phyloP scores from a whole-genome alignment of 352 stramenopile species.

The Phytophthora brassicae region DNA sequence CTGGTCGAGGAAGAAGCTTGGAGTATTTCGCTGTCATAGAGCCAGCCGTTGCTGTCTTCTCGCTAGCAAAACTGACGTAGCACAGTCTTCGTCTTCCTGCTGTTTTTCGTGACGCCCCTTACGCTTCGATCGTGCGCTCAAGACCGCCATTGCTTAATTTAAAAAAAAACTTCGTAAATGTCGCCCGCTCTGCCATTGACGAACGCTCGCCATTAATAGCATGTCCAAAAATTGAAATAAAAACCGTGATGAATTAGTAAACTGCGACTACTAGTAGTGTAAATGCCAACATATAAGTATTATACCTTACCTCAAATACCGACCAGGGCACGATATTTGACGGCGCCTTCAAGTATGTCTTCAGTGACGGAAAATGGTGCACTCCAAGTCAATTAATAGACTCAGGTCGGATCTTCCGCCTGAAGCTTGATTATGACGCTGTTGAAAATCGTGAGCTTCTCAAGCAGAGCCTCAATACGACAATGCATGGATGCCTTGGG shows the following conservation, averaged over 20 bases:
- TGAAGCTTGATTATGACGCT: slow-evolving; percentile 9
- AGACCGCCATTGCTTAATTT: too few relatives aligned
- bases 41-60: not conserved
- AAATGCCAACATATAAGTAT: too few relatives aligned
- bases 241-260: not conserved
- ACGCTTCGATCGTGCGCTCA: too few relatives aligned
- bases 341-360: too few relatives aligned
- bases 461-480: slow-evolving; percentile 1
- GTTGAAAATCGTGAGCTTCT: slow-evolving; percentile 1
- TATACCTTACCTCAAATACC: too few relatives aligned
- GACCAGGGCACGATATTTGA: too few relatives aligned
- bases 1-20: not conserved
- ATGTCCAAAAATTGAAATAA: not conserved
- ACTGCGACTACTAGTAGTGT: too few relatives aligned
- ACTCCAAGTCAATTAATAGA: too few relatives aligned
- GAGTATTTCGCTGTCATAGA: not conserved
- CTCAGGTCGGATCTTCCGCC: not conserved
- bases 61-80: not conserved
- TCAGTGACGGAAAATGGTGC: too few relatives aligned
- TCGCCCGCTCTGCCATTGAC: too few relatives aligned
- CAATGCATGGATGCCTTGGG: slow-evolving; percentile 3
- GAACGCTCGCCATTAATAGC: not conserved
- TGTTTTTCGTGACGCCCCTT: too few relatives aligned
- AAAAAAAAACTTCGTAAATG: too few relatives aligned
- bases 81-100: not conserved